phyloP scores from a whole-genome alignment of 1,284 basidiomycete species.

The Trametes pubescens region DNA sequence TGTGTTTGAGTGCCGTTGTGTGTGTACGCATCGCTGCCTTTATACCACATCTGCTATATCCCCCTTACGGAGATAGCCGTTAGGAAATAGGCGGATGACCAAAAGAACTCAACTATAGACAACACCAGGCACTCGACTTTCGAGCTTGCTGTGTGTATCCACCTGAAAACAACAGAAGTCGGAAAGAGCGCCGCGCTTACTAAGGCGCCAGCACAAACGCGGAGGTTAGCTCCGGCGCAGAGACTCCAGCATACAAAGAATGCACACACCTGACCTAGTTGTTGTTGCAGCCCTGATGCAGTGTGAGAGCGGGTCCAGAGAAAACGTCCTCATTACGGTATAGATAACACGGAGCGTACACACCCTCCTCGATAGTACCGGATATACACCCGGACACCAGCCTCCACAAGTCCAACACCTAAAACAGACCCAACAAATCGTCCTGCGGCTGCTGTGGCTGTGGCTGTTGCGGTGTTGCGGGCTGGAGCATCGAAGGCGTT shows the following conservation, averaged over 20 bases:
- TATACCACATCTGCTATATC: neutral
- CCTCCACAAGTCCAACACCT: constrained; percentile 14
- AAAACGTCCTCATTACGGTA: constrained; percentile 18
- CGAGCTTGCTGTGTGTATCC: neutral
- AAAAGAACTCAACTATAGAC: neutral
- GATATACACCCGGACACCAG: constrained; percentile 5
- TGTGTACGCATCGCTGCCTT: neutral
- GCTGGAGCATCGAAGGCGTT: constrained; percentile 33
- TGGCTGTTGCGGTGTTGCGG: constrained; percentile 35
- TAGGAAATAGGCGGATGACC: neutral
- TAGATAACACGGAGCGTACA: constrained; percentile 28
- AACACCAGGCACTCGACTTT: neutral
- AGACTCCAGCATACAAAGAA: neutral
- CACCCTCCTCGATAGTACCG: constrained; percentile 13
- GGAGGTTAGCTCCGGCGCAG: neutral
- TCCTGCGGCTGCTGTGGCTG: constrained; percentile 51
- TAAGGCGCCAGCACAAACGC: neutral
- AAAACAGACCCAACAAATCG: constrained; percentile 59
- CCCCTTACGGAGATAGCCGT: neutral
- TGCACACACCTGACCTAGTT: neutral
- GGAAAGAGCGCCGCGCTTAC: neutral
- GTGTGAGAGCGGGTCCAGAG: neutral
- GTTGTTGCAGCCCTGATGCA: neutral
- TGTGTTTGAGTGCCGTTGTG: neutral
- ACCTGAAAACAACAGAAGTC: neutral